Percentiles rank a stretch among this genome's conserved stretches.
Evolutionary conservation across 1,284 basidiomycete species (phyloP).

Genomic region (Vanrija pseudolonga): DNA sequence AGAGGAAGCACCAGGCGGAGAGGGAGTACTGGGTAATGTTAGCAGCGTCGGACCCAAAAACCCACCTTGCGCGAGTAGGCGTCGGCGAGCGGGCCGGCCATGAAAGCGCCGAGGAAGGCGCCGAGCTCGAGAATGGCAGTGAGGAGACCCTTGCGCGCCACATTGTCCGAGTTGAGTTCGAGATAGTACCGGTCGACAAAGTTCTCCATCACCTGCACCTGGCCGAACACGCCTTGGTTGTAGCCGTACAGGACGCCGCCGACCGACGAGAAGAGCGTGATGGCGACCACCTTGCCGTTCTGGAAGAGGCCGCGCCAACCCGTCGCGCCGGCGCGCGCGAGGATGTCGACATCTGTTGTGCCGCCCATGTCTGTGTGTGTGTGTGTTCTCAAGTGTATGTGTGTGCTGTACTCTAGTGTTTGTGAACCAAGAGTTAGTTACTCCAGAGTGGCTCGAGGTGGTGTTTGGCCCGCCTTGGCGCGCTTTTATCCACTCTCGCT

Average conservation of each 20-base stretch:
- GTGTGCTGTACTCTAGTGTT: too few species aligned
- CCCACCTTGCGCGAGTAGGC: slow-evolving; percentile 38
- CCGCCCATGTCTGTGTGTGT: neutral
- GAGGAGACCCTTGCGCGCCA: slow-evolving; percentile 32
- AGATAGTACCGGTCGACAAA: slow-evolving; percentile 29
- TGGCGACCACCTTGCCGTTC: slow-evolving; percentile 7
- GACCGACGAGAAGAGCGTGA: slow-evolving; percentile 36
- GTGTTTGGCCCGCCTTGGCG: too few species aligned
- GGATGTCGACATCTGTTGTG: slow-evolving; percentile 1
- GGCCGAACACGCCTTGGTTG: slow-evolving; percentile 41
- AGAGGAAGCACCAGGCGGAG: slow-evolving; percentile 43
- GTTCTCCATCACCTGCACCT: slow-evolving; percentile 46
- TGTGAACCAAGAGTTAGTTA: too few species aligned
- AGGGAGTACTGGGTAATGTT: slow-evolving; percentile 33
- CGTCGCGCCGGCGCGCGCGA: slow-evolving; percentile 4
- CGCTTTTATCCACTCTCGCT: too few species aligned
- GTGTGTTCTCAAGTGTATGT: too few species aligned
- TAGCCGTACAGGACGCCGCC: slow-evolving; percentile 48
- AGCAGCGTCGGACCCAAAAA: slow-evolving; percentile 2
- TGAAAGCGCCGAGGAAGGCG: slow-evolving; percentile 40
- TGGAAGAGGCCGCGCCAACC: slow-evolving; percentile 13
- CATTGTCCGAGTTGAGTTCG: slow-evolving; percentile 12
- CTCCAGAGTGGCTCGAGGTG: too few species aligned
- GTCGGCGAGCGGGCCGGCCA: slow-evolving; percentile 44
- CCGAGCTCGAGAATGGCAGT: slow-evolving; percentile 44